Conservation (phyloP, 805 yeast genomes). For the Yamadazyma nakazawae region DNA sequence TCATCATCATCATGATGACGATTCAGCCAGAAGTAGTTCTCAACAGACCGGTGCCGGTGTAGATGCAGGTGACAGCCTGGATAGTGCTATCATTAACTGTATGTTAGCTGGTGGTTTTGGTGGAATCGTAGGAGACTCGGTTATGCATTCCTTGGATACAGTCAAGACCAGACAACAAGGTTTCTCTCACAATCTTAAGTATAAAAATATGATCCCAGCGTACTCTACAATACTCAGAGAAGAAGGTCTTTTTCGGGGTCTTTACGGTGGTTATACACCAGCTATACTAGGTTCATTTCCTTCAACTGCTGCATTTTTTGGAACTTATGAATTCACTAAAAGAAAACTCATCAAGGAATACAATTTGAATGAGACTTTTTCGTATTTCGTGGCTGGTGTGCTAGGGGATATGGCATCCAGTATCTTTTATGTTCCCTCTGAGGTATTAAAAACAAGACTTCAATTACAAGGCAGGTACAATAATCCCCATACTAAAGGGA, state of each 20-base stretch:
- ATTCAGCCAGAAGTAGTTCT: background rate
- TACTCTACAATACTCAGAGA: constrained; percentile 70
- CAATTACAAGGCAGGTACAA: constrained; percentile 89
- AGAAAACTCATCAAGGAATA: constrained; percentile 61
- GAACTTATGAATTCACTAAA: constrained; percentile 82
- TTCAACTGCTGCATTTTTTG: constrained; percentile 90
- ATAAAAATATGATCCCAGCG: constrained; percentile 72
- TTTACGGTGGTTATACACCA: constrained; percentile 90
- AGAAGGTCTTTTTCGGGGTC: constrained; percentile 82
- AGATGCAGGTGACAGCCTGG: background rate
- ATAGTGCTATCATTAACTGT: constrained; percentile 52
- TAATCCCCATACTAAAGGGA: constrained; percentile 63
- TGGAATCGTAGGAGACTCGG: constrained; percentile 86
- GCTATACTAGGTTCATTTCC: constrained; percentile 93
- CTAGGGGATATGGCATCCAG: constrained; percentile 92
- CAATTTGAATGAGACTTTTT: constrained; percentile 68
- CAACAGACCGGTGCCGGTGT: background rate
- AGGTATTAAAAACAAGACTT: constrained; percentile 86
- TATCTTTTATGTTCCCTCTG: constrained; percentile 89
- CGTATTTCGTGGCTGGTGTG: constrained; percentile 83
- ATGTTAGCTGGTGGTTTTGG: constrained; percentile 93
- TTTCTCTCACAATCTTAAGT: constrained; percentile 65
- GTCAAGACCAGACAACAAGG: constrained; percentile 98
- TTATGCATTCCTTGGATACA: constrained; percentile 95
- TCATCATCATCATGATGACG: constrained; percentile 20